Evolutionary conservation across 108 stramenopile species (phyloP).

Genomic region (Discostella stelligeroides): DNA sequence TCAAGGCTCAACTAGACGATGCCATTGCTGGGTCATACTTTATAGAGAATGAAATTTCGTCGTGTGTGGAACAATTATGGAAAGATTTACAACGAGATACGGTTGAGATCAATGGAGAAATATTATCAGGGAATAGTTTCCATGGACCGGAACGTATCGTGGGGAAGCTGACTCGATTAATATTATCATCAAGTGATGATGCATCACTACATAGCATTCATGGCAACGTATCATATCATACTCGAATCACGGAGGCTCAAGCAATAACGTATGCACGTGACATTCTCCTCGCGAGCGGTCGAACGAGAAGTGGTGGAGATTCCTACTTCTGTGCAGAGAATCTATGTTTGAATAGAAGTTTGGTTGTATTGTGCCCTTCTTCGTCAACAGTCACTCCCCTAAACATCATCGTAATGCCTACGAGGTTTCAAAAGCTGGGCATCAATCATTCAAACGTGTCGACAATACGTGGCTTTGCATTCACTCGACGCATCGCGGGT

Average conservation of each 20-base stretch:
- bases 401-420: constrained; percentile 53
- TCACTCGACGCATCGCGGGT: constrained; percentile 58
- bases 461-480: constrained; percentile 63
- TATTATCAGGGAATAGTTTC: constrained; percentile 63
- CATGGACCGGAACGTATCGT: constrained; percentile 80
- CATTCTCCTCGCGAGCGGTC: constrained; percentile 76
- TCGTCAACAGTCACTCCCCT: constrained; percentile 73
- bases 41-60: constrained; percentile 53
- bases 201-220: constrained; percentile 9
- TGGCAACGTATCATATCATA: constrained; percentile 11
- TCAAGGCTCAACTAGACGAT: constrained; percentile 65
- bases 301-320: constrained; percentile 82
- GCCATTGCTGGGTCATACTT: constrained; percentile 48
- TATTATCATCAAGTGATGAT: constrained; percentile 58
- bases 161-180: constrained; percentile 63
- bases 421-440: constrained; percentile 25
- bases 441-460: constrained; percentile 18
- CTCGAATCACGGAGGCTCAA: constrained; percentile 69
- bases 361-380: constrained; percentile 75
- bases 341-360: constrained; percentile 66
- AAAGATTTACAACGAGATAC: constrained; percentile 79
- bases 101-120: constrained; percentile 71
- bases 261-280: constrained; percentile 79
- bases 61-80: constrained; percentile 75
- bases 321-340: constrained; percentile 82